Evolutionary conservation across 306 rosid species (phyloP).

Genomic region (Acacia melanoxylon): DNA sequence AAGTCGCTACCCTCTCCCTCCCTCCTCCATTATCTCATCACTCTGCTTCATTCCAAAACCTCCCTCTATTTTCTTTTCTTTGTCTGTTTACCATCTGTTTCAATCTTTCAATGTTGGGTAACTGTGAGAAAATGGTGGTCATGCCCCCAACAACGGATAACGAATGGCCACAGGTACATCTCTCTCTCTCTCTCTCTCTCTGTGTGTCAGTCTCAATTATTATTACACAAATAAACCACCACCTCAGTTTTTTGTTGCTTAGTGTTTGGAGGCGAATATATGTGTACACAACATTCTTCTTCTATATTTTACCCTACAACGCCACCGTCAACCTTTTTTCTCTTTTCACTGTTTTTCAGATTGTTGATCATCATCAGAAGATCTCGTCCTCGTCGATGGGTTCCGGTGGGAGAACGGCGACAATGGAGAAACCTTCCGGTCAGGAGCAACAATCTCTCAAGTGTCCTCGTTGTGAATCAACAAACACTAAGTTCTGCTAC

Average conservation of each 20-base stretch:
- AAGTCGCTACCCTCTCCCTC: neutral
- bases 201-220: constrained; percentile 9
- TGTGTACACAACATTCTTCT: neutral
- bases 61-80: neutral
- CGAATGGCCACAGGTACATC: constrained; percentile 10
- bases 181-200: constrained; percentile 7
- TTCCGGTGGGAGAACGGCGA: constrained; percentile 32
- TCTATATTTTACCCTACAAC: neutral
- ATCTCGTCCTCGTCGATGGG: neutral
- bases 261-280: constrained; percentile 11
- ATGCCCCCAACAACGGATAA: neutral
- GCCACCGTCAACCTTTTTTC: neutral
- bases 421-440: constrained; percentile 55
- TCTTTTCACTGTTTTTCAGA: neutral
- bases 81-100: neutral
- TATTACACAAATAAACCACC: constrained; percentile 1
- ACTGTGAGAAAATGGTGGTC: constrained; percentile 15
- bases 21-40: neutral
- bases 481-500: constrained; percentile 94
- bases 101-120: constrained; percentile 4
- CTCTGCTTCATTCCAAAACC: neutral
- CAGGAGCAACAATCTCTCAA: constrained; percentile 50
- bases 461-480: constrained; percentile 95
- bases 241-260: neutral
- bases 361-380: neutral